Conservation (phyloP, 2,329 filamentous ascomycete species). For the Aspergillus brunneoviolaceus region DNA sequence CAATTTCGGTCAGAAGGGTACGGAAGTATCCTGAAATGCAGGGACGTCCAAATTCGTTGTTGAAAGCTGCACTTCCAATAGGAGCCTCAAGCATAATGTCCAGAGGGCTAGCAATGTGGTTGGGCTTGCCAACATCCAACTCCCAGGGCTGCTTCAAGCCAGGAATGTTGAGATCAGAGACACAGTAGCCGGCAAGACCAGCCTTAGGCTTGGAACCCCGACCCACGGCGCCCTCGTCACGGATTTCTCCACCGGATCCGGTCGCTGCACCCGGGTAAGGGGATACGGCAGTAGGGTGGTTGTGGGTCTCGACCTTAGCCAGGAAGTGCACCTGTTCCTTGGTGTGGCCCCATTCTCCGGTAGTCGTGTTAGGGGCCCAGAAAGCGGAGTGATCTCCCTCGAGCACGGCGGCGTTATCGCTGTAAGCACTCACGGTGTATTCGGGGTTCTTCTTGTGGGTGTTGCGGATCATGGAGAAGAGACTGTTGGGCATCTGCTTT, state of each 20-base stretch:
- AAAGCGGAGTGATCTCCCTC: constrained; percentile 69
- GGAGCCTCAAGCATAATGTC: constrained; percentile 98
- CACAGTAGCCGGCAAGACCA: constrained; percentile 88
- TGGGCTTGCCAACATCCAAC: constrained; percentile 80
- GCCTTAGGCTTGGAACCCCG: constrained; percentile 91
- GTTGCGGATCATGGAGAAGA: constrained; percentile 96
- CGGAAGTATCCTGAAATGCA: constrained; percentile 88
- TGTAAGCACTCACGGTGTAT: constrained; percentile 92
- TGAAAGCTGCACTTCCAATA: constrained; percentile 91
- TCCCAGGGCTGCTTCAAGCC: constrained; percentile 85
- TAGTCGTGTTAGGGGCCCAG: constrained; percentile 85
- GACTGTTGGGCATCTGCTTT: constrained; percentile 70
- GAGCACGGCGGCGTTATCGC: constrained; percentile 94
- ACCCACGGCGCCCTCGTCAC: constrained; percentile 92
- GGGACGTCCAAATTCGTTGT: constrained; percentile 95
- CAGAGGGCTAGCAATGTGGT: constrained; percentile 87
- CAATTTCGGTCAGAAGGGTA: constrained; percentile 73
- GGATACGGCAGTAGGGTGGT: constrained; percentile 94
- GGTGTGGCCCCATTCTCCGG: constrained; percentile 81
- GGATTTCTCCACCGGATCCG: constrained; percentile 90
- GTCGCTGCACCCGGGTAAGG: constrained; percentile 92
- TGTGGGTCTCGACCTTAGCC: constrained; percentile 96
- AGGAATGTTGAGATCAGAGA: constrained; percentile 90
- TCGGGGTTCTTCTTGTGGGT: constrained; percentile 77
- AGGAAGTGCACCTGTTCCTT: constrained; percentile 86